Evolutionary conservation across 352 stramenopile species (phyloP), one percentile per base, ranked within the genome.

Genomic region (Globisporangium echinulatum): DNA sequence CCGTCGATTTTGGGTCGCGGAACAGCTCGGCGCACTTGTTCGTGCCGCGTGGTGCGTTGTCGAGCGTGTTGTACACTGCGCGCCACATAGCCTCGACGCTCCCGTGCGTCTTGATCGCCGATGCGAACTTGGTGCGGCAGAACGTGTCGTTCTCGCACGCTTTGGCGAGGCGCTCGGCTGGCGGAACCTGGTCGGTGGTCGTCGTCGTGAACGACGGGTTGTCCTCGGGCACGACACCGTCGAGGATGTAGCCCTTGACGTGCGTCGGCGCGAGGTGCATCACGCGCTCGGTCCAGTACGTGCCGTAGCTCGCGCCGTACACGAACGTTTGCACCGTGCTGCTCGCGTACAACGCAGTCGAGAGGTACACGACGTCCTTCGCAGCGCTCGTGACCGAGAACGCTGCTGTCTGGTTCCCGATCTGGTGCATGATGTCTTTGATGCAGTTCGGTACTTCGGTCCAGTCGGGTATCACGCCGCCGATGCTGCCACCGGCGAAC

Each of bases 341-440:
- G 11, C 17, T 52, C 5, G 44, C 7, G 37, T 63, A 48, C 1
- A 63, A 33, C 38, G 19, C 38, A 17, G 39, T 40, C 11, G 51
- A 25, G 49, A 63, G 39, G 47, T 51, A 49, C 49, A 9, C 19
- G 5, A 62, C 11, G 46, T 62, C 56, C 17, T 54, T 61, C 5
- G 56, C 56, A 33, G 56, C 56, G 48, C 49, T 62, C 17, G 79
- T 88, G 14, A 87, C 70, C 0, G 79, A 88, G 55, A 82, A 88
- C 7, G 79, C 79, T 0, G 66, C 68, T 4, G 76, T 82, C 50
- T 88, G 72, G 47, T 84, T 82, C 59, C 81, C 76, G 54, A 88
- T 74, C 59, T 88, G 74, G 58, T 84, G 85, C 4, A 69, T 19
- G 14, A 58, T 19, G 44, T 58, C 58, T 14, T 11, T 11, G 19